A percentile compares a stretch with the other conserved stretches of the same genome.
Evolutionary conservation across 768 basidiomycete genomes (phyloP).

Genomic region (Suillus decipiens): DNA sequence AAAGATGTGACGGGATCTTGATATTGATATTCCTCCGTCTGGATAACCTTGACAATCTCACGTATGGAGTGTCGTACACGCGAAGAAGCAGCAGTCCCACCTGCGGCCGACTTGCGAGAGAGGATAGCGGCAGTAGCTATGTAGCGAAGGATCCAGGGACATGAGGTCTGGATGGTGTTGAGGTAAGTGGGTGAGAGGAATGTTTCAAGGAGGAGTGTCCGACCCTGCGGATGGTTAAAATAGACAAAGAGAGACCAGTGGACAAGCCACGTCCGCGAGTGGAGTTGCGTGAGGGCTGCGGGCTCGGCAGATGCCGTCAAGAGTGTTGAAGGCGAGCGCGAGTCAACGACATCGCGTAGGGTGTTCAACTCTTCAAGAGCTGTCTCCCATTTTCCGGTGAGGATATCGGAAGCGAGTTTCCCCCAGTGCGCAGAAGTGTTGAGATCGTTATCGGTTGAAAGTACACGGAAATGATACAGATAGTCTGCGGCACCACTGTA

Average conservation of each 20-base stretch:
- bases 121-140: slow-evolving; percentile 94
- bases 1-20: slow-evolving; percentile 92
- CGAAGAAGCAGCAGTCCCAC: slow-evolving; percentile 51
- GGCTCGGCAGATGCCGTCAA: no score
- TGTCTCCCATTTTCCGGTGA: slow-evolving; percentile 93
- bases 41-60: slow-evolving; percentile 91
- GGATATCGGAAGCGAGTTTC: slow-evolving; percentile 94
- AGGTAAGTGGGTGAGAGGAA: slow-evolving; percentile 97
- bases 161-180: slow-evolving; percentile 96
- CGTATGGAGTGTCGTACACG: slow-evolving; percentile 86
- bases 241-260: slow-evolving; percentile 99
- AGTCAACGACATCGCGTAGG: slow-evolving; percentile 90
- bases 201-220: slow-evolving; percentile 77
- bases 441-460: slow-evolving; percentile 91
- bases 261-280: slow-evolving; percentile 93
- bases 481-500: slow-evolving; percentile 97
- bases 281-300: slow-evolving; percentile 49
- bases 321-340: slow-evolving; percentile 51
- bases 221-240: slow-evolving; percentile 93
- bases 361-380: slow-evolving; percentile 94
- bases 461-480: slow-evolving; percentile 97
- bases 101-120: slow-evolving; percentile 71
- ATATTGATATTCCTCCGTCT: slow-evolving; percentile 96
- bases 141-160: slow-evolving; percentile 94
- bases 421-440: slow-evolving; percentile 99